Evolutionary conservation across 1,139 yeast genomes (phyloP).

Genomic region (Hyphopichia khmerensis): DNA sequence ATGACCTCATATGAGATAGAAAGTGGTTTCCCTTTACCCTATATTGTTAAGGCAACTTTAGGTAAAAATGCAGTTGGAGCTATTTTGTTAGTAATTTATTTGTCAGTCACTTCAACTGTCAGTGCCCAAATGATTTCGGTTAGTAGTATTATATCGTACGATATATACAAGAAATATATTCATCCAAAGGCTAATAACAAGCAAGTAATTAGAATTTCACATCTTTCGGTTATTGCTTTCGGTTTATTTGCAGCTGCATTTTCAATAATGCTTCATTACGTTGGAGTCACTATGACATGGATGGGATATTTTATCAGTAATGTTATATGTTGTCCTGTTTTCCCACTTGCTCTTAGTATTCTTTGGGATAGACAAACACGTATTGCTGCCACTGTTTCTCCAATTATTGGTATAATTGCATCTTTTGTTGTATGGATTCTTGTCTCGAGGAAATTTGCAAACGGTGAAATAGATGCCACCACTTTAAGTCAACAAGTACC

Average conservation of each 20-base stretch:
- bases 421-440: conserved; percentile 26
- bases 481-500: conserved; percentile 21
- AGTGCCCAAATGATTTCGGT: conserved; percentile 33
- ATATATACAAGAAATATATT: conserved; percentile 28
- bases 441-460: conserved; percentile 21
- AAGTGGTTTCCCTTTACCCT: conserved; percentile 29
- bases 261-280: conserved; percentile 30
- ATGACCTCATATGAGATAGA: conserved; percentile 24
- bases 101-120: conserved; percentile 33
- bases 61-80: conserved; percentile 32
- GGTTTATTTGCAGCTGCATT: conserved; percentile 30
- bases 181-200: conserved; percentile 24
- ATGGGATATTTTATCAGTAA: conserved; percentile 33
- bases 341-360: conserved; percentile 31
- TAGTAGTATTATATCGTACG: conserved; percentile 29
- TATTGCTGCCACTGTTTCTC: conserved; percentile 26
- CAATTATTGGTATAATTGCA: conserved; percentile 20
- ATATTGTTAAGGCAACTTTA: conserved; percentile 23
- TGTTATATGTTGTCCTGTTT: conserved; percentile 33
- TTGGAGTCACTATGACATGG: conserved; percentile 34
- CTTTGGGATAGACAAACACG: conserved; percentile 32
- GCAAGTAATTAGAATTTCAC: conserved; percentile 27
- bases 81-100: conserved; percentile 23
- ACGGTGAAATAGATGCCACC: conserved; percentile 10
- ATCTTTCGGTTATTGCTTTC: conserved; percentile 26